Conservation (phyloP, 2,329 filamentous ascomycete species). For the Juglanconis oblonga region DNA sequence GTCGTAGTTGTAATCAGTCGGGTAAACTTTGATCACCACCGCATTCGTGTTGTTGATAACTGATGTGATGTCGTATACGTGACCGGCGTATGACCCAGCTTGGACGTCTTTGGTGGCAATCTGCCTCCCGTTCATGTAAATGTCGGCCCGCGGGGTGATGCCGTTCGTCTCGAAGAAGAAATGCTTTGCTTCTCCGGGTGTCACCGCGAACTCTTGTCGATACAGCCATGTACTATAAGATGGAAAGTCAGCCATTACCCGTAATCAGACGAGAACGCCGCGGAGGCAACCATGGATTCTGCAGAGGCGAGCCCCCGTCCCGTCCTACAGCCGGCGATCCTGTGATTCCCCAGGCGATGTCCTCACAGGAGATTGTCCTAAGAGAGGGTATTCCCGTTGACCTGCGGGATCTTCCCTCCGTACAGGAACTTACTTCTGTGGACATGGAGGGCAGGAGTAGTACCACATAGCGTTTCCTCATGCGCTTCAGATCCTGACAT, state of each 20-base stretch:
- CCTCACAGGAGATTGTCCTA: too few relatives aligned
- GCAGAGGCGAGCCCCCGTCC: too few relatives aligned
- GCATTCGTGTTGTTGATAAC: slow-evolving; percentile 43
- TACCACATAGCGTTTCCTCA: too few relatives aligned
- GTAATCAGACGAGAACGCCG: too few relatives aligned
- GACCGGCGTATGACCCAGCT: slow-evolving; percentile 55
- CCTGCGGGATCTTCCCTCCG: too few relatives aligned
- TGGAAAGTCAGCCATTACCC: neutral
- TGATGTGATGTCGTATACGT: slow-evolving; percentile 52
- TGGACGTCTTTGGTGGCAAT: slow-evolving; percentile 48
- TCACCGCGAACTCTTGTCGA: slow-evolving; percentile 48
- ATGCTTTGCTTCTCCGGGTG: slow-evolving; percentile 33
- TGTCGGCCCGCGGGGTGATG: slow-evolving; percentile 57
- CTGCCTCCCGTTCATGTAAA: slow-evolving; percentile 55
- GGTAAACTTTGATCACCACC: slow-evolving; percentile 51
- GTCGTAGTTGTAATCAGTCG: slow-evolving; percentile 58
- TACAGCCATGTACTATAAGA: slow-evolving; percentile 48
- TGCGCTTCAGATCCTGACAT: neutral
- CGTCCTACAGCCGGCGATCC: too few relatives aligned
- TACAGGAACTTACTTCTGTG: too few relatives aligned
- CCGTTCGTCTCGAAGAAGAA: slow-evolving; percentile 56
- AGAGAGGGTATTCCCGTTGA: too few relatives aligned
- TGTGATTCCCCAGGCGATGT: too few relatives aligned
- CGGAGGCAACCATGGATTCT: too few relatives aligned
- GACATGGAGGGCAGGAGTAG: too few relatives aligned